A percentile compares a stretch with the other conserved stretches of the same genome.
phyloP scores from a whole-genome alignment of 1,139 yeast species.

The Torulaspora pretoriensis region DNA sequence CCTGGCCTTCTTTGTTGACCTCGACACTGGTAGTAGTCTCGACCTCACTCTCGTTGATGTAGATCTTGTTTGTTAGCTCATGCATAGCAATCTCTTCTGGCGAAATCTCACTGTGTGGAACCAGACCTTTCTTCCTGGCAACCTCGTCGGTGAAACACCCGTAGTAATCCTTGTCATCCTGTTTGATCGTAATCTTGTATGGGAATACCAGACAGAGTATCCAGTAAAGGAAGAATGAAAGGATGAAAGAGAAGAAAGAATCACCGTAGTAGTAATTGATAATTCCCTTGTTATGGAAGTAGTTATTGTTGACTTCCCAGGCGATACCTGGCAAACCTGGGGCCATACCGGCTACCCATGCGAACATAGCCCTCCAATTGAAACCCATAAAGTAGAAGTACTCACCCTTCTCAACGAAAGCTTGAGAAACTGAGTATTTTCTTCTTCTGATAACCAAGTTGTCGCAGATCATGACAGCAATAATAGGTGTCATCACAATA shows the following conservation, averaged over 20 bases:
- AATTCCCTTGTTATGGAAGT: constrained; percentile 37
- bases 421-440: constrained; percentile 39
- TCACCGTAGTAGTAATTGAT: constrained; percentile 43
- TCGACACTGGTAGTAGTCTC: constrained; percentile 9
- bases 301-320: constrained; percentile 34
- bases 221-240: constrained; percentile 41
- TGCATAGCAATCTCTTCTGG: constrained; percentile 26
- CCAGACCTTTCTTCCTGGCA: constrained; percentile 37
- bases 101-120: constrained; percentile 33
- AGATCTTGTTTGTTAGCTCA: constrained; percentile 10
- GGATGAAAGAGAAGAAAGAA: constrained; percentile 41
- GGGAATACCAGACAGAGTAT: constrained; percentile 40
- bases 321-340: constrained; percentile 47
- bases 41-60: constrained; percentile 6
- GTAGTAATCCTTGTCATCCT: constrained; percentile 41
- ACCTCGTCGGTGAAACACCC: constrained; percentile 40
- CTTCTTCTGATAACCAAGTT: constrained; percentile 40
- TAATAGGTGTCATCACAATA: constrained; percentile 44
- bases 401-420: constrained; percentile 38
- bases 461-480: constrained; percentile 43
- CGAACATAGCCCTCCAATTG: constrained; percentile 43
- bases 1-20: constrained; percentile 9
- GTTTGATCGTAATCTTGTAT: constrained; percentile 34
- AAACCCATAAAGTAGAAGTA: constrained; percentile 42
- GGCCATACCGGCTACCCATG: constrained; percentile 41